Evolutionary conservation across 108 stramenopile genomes (phyloP).

Genomic region (Conticribra weissflogii): DNA sequence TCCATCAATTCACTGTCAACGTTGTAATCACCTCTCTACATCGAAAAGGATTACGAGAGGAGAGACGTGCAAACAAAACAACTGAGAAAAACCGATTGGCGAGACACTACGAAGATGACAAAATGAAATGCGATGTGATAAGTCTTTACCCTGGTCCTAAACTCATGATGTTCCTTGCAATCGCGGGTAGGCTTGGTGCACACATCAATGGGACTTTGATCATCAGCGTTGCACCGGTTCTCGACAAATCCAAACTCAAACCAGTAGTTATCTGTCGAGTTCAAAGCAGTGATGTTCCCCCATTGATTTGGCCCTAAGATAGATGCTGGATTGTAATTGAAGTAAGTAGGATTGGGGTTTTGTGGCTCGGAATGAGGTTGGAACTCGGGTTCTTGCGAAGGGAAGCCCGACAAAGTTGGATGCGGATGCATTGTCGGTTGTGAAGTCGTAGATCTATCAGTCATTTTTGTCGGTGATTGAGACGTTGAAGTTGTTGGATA

Average conservation of each 20-base stretch:
- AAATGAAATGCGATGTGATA: neutral
- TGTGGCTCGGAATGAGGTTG: constrained; percentile 2
- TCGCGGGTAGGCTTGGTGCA: constrained; percentile 11
- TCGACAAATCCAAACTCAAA: constrained; percentile 22
- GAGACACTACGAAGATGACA: neutral
- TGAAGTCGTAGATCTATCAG: neutral
- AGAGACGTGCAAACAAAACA: neutral
- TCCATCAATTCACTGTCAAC: constrained; percentile 23
- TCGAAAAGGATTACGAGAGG: no score
- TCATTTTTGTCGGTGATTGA: neutral
- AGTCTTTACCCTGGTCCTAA: constrained; percentile 11
- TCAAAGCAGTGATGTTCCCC: constrained; percentile 25
- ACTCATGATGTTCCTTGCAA: constrained; percentile 33
- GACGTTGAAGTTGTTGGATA: neutral
- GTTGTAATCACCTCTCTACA: constrained; percentile 25
- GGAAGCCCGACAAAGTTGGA: neutral
- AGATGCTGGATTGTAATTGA: constrained; percentile 41
- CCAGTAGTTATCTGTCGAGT: constrained; percentile 31
- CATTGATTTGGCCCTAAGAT: neutral
- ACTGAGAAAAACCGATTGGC: neutral
- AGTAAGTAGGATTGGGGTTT: constrained; percentile 17
- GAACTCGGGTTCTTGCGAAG: neutral
- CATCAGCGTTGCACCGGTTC: constrained; percentile 18
- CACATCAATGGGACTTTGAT: constrained; percentile 46
- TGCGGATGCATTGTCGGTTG: neutral